Percentiles rank a stretch among this genome's conserved stretches.
Evolutionary conservation across 1,284 basidiomycete genomes (phyloP).

Genomic region (Marasmius tenuissimus): DNA sequence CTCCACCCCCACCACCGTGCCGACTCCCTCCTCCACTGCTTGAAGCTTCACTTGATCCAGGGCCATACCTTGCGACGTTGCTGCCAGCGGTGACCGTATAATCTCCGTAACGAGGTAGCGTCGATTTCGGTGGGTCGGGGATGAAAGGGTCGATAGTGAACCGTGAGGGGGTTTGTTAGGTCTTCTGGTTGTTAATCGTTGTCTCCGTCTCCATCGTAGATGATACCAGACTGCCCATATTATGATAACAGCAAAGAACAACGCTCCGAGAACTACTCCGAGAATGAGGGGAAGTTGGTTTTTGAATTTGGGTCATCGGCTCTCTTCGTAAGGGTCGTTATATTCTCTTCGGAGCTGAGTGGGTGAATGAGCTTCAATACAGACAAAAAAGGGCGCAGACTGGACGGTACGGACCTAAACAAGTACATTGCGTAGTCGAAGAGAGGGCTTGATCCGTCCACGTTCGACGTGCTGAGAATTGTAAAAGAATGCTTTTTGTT

Average conservation of each 20-base stretch:
- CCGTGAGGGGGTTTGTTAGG: background rate
- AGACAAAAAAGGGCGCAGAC: background rate
- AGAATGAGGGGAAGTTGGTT: background rate
- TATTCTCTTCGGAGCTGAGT: background rate
- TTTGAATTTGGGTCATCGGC: background rate
- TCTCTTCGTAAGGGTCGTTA: background rate
- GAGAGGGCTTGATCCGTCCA: background rate
- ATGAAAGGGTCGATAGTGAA: background rate
- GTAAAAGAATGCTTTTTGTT: slow-evolving; percentile 3
- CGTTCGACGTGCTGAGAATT: slow-evolving; percentile 1
- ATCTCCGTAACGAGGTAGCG: background rate
- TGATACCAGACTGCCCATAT: background rate
- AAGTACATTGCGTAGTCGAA: slow-evolving; percentile 13
- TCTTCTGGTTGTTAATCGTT: background rate
- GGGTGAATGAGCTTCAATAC: no score
- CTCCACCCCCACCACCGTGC: background rate
- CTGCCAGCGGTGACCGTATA: background rate
- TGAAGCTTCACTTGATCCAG: background rate
- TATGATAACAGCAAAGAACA: background rate
- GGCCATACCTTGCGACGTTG: background rate
- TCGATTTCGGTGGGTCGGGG: background rate
- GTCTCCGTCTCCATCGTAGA: background rate
- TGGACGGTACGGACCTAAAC: background rate
- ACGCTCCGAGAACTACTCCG: background rate
- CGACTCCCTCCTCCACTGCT: background rate